Evolutionary conservation across 129 eudicot genomes (phyloP), one percentile per base, ranked within the genome.

Genomic region (Flaveria sonorensis): DNA sequence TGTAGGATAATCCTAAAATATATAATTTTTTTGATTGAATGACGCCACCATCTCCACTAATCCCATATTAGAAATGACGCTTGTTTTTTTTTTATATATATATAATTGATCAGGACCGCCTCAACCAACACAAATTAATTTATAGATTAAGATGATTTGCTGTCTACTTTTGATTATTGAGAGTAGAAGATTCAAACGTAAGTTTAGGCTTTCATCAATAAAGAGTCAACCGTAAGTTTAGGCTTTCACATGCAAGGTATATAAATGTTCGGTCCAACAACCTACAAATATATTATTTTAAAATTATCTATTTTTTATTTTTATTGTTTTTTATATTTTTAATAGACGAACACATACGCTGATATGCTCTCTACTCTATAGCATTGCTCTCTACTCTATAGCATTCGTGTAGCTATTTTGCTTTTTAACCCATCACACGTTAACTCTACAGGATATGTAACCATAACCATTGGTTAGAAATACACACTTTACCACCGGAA

Each of bases 91-190:
- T 26, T 26, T 3, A n/a, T n/a, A 66, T 20, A 32, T 23, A 5
- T 46, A 70, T 78, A 71, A 70, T 70, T 69, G 76, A 70, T 32
- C 6, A 63, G 68, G 60, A 63, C 79, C 74, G 52, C 74, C 30
- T 39, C 59, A 79, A 72, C 79, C n/a, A 79, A 64, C 74, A 40
- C 61, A 64, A 13, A 28, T 50, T 79, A 64, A n/a, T 79, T 36
- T 72, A 79, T 63, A 79, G n/a, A 9, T 18, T 39, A 72, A 79
- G 68, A 72, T 72, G 68, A 64, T 72, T 72, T 64, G 74, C 14
- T 42, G 55, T 79, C 74, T 63, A 14, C 68, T 71, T 70, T 71
- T 50, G 78, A 52, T 57, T 72, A 2, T 18, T 79, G 66, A 30
- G 40, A 79, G 40, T 15, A 21, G 12, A 79, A 72, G 53, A 72